Evolutionary conservation across 2,329 filamentous ascomycete species (phyloP).

Genomic region (Trichoderma aggressivum): DNA sequence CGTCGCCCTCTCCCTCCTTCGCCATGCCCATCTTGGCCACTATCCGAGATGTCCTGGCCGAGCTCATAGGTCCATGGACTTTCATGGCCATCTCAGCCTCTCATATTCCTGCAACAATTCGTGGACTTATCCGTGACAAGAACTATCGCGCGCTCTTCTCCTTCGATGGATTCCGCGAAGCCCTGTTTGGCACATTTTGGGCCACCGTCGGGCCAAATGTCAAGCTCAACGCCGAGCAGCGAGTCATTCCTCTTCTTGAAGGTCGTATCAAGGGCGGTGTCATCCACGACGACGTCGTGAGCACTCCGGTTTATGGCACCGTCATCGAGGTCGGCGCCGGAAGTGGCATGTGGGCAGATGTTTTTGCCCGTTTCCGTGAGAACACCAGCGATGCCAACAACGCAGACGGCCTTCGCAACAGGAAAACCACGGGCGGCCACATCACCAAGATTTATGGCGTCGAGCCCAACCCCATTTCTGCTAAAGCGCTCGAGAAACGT

Average conservation of each 20-base stretch:
- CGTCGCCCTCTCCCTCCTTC: neutral
- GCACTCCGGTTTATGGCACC: slow-evolving; percentile 44
- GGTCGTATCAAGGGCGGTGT: slow-evolving; percentile 4
- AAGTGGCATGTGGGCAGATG: slow-evolving; percentile 56
- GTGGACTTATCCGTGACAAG: slow-evolving; percentile 36
- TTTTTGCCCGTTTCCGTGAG: slow-evolving; percentile 40
- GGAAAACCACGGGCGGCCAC: slow-evolving; percentile 16
- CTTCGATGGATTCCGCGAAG: slow-evolving; percentile 40
- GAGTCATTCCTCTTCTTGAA: slow-evolving; percentile 33
- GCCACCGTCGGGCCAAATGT: slow-evolving; percentile 48
- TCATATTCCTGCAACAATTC: slow-evolving; percentile 52
- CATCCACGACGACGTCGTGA: slow-evolving; percentile 32
- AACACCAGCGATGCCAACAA: slow-evolving; percentile 12
- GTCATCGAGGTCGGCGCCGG: slow-evolving; percentile 63
- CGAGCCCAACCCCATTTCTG: slow-evolving; percentile 58
- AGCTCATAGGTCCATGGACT: slow-evolving; percentile 47
- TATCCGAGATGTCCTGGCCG: slow-evolving; percentile 28
- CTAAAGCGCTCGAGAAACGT: slow-evolving; percentile 44
- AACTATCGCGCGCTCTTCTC: slow-evolving; percentile 40
- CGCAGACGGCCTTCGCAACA: slow-evolving; percentile 18
- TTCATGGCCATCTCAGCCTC: slow-evolving; percentile 49
- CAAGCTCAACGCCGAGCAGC: slow-evolving; percentile 38
- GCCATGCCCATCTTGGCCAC: slow-evolving; percentile 28
- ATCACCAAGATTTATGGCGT: slow-evolving; percentile 57
- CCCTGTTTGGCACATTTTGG: slow-evolving; percentile 64